Evolutionary conservation across 306 rosid genomes (phyloP).

Genomic region (Quercus agrifolia): DNA sequence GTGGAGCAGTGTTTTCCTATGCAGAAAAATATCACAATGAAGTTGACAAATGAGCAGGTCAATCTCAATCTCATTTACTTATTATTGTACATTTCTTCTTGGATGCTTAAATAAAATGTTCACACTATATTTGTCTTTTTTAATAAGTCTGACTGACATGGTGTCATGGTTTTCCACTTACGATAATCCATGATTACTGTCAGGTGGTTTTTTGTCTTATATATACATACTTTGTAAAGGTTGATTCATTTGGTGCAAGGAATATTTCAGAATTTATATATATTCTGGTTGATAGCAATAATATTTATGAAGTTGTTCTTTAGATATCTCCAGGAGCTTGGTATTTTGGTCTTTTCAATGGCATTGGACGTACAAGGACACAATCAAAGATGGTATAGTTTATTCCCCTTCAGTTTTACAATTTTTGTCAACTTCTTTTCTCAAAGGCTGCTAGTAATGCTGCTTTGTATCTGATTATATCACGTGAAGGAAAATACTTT

Average conservation of each 20-base stretch:
- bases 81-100: slow-evolving; percentile 5
- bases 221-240: background rate
- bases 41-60: slow-evolving; percentile 85
- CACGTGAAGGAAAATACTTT: background rate
- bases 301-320: slow-evolving; percentile 28
- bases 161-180: background rate
- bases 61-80: slow-evolving; percentile 3
- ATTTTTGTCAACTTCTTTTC: slow-evolving; percentile 8
- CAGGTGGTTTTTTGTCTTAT: background rate
- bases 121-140: slow-evolving; percentile 14
- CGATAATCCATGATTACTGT: background rate
- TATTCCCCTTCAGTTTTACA: slow-evolving; percentile 3
- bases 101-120: slow-evolving; percentile 3
- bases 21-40: slow-evolving; percentile 67
- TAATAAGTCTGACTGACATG: background rate
- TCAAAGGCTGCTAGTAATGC: background rate
- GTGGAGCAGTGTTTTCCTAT: slow-evolving; percentile 84
- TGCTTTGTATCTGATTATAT: background rate
- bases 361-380: slow-evolving; percentile 79
- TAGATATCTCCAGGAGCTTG: slow-evolving; percentile 97
- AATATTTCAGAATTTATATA: slow-evolving; percentile 14
- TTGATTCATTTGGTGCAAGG: background rate
- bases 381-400: slow-evolving; percentile 87
- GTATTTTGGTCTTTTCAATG: slow-evolving; percentile 94
- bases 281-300: slow-evolving; percentile 1